Percentiles rank a stretch among this genome's conserved stretches.
Conservation (phyloP, 2,329 filamentous ascomycete species). For the Penicillium janthinellum region DNA sequence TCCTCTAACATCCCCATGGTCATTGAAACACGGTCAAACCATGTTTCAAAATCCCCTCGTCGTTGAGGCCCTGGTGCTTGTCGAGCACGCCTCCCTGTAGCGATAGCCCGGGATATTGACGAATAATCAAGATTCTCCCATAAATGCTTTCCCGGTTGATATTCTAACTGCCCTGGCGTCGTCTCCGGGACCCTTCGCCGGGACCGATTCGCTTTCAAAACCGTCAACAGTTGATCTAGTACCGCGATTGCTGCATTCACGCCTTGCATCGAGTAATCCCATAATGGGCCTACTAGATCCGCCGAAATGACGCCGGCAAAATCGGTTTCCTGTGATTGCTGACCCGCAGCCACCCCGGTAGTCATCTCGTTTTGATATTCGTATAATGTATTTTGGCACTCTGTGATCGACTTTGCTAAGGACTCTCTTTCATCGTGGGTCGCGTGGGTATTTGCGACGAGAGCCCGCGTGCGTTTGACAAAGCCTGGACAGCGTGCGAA, state of each 20-base stretch:
- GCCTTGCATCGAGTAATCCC: conserved; percentile 11
- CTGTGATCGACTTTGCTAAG: conserved; percentile 10
- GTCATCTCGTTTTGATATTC: neutral
- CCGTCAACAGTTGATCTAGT: conserved; percentile 19
- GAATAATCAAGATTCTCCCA: neutral
- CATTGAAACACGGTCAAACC: conserved; percentile 3
- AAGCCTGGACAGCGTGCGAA: conserved; percentile 24
- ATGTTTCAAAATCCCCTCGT: neutral
- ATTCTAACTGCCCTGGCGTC: neutral
- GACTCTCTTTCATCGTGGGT: neutral
- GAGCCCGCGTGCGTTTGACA: conserved; percentile 14
- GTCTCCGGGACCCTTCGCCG: neutral
- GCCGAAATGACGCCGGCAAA: conserved; percentile 9
- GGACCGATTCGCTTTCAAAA: conserved; percentile 13
- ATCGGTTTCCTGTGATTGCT: neutral
- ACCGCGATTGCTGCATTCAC: conserved; percentile 20
- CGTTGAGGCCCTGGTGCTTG: neutral
- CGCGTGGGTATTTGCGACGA: conserved; percentile 8
- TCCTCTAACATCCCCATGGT: conserved; percentile 3
- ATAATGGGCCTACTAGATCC: conserved; percentile 1
- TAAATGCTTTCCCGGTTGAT: neutral
- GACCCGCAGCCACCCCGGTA: neutral
- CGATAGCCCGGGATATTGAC: neutral
- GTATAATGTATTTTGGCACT: conserved; percentile 12
- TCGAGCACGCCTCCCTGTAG: neutral